Percentiles rank a stretch among this genome's conserved stretches.
Conservation (phyloP, 768 basidiomycete species). For the Galerina sulciceps region DNA sequence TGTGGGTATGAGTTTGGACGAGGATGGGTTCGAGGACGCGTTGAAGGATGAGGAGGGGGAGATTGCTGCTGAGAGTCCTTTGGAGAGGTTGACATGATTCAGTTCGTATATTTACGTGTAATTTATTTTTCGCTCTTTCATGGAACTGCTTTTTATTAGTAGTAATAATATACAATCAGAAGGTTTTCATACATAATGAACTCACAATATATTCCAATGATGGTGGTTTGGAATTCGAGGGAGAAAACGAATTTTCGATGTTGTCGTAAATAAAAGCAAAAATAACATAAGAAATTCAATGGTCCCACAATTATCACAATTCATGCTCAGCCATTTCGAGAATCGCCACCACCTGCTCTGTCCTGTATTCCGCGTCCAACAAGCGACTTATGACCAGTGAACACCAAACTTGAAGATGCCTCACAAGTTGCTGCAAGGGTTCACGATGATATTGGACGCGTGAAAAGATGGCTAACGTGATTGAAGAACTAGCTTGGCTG, state of each 20-base stretch:
- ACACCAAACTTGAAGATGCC: slow-evolving; percentile 28
- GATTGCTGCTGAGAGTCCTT: slow-evolving; percentile 1
- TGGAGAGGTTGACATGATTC: not conserved
- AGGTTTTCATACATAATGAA: too few relatives aligned
- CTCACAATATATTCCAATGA: too few relatives aligned
- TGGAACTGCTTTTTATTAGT: too few relatives aligned
- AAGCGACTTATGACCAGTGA: slow-evolving; percentile 15
- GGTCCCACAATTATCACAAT: not conserved
- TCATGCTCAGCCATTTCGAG: too few relatives aligned
- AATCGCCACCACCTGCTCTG: too few relatives aligned
- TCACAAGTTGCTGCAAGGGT: slow-evolving; percentile 33
- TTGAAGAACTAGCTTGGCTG: too few relatives aligned
- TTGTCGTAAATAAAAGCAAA: not conserved
- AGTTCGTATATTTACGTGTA: too few relatives aligned
- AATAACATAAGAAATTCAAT: slow-evolving; percentile 14
- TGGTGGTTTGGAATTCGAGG: too few relatives aligned
- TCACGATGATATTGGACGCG: slow-evolving; percentile 46
- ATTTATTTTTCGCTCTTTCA: too few relatives aligned
- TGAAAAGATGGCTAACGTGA: slow-evolving; percentile 2
- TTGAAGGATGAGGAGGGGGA: slow-evolving; percentile 9
- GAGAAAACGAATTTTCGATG: too few relatives aligned
- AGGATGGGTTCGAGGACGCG: slow-evolving; percentile 8
- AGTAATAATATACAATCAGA: too few relatives aligned
- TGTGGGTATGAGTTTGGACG: not conserved
- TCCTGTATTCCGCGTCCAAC: too few relatives aligned